Conservation (phyloP, 2,329 filamentous ascomycete genomes). For the Aureobasidium sp. region DNA sequence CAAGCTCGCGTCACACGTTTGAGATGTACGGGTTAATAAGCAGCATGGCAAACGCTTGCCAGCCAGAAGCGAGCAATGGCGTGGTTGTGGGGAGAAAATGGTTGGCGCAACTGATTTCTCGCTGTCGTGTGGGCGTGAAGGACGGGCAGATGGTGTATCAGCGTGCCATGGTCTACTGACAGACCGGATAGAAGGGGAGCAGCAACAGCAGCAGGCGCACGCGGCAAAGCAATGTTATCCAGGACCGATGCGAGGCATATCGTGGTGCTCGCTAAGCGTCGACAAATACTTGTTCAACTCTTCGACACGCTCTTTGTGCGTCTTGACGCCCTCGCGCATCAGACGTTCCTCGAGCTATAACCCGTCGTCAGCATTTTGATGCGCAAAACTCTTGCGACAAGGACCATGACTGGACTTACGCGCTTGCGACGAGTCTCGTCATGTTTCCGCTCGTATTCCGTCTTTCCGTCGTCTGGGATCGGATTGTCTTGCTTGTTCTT, state of each 20-base stretch:
- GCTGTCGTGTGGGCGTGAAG: too few relatives aligned
- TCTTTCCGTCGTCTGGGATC: constrained; percentile 50
- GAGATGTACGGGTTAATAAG: too few relatives aligned
- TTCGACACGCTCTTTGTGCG: constrained; percentile 93
- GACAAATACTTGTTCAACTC: constrained; percentile 92
- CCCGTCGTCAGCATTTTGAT: constrained; percentile 4
- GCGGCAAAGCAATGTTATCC: constrained; percentile 43
- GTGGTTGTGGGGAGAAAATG: too few relatives aligned
- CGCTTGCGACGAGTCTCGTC: constrained; percentile 76
- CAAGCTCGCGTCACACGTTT: too few relatives aligned
- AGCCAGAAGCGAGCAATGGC: too few relatives aligned
- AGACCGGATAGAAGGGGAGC: neutral
- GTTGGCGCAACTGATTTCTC: too few relatives aligned
- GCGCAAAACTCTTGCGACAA: neutral
- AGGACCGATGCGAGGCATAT: constrained; percentile 66
- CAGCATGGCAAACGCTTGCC: too few relatives aligned
- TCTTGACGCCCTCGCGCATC: constrained; percentile 81
- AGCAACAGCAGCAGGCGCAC: neutral
- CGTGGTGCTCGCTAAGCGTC: constrained; percentile 90
- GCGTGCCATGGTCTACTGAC: neutral
- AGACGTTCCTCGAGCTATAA: constrained; percentile 70
- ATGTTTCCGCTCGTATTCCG: constrained; percentile 72
- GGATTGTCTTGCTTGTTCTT: constrained; percentile 16
- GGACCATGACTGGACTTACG: constrained; percentile 46
- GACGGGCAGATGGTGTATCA: neutral